Base-by-base conservation (phyloP, 805 yeast species). In the Wickerhamiella hasegawae region DNA sequence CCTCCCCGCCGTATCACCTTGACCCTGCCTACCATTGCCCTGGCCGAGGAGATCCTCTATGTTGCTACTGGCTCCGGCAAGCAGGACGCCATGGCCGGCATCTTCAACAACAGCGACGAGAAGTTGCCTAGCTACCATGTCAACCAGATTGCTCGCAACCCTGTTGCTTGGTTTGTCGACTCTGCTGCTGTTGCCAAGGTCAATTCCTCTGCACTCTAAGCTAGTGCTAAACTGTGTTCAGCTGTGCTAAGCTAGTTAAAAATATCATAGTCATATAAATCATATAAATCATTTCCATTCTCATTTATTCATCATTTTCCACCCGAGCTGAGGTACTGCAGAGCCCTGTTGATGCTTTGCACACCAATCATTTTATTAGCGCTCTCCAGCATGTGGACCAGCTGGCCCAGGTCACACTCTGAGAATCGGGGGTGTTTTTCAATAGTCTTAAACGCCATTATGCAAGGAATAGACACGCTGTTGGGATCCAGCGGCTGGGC, bases 21-120 rank as follows among this genome's bases (percentile, higher is more conserved):
- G 54, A 84, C 95, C 5, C 71, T 81, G 57, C 85, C 87, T 5
- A 76, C 76, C 3, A 65, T 84, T 46, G 65, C 62, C 36, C 57
- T 52, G 16, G 75, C 76, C 12, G 44, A 51, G 16, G 45, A 58
- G 33, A 71, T 84, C 46, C 76, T 81, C 2, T 84, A 84, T 57
- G 85, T 83, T 32, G 94, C 94, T 12, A 85, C 81, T 54, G 96
- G 96, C 39, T 76, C 77, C 9, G 76, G 79, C 24, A 85, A 85
- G 59, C 81, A 83, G 16, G 66, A 72, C 0, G 65, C 81, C 31
- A 63, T 85, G 53, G 69, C 69, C 48, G 66, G 76, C 45, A 76
- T 85, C 34, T 84, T 85, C 57, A 54, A 64, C 36, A 59, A 61
- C 34, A 50, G 51, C 28, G 58, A 56, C 39, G 35, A 43, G 28